Evolutionary conservation across 306 rosid genomes (phyloP).

Genomic region (Trifolium dubium): DNA sequence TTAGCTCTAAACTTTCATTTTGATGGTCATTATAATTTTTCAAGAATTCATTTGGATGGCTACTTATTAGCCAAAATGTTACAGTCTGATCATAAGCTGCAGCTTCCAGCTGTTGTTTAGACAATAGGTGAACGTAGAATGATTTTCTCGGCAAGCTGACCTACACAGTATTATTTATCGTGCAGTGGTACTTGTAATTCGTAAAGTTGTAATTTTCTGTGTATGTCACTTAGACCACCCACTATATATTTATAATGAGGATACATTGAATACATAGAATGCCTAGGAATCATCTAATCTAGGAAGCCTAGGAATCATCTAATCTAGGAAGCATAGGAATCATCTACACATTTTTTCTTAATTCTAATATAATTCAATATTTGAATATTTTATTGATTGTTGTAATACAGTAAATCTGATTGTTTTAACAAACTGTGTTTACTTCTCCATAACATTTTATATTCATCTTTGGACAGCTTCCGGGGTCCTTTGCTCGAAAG

Average conservation of each 20-base stretch:
- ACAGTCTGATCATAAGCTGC: conserved; percentile 20
- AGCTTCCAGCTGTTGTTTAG: not conserved
- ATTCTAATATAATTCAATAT: not conserved
- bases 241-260: too few species aligned
- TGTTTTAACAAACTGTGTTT: conserved; percentile 11
- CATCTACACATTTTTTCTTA: too few species aligned
- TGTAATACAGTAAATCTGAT: conserved; percentile 21
- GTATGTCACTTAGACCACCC: too few species aligned
- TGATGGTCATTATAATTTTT: not conserved
- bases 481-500: conserved; percentile 66
- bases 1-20: not conserved
- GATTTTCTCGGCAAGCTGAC: not conserved
- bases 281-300: too few species aligned
- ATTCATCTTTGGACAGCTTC: conserved; percentile 54
- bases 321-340: too few species aligned
- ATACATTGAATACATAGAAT: too few species aligned
- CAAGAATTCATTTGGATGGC: conserved; percentile 13
- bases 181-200: not conserved
- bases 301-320: too few species aligned
- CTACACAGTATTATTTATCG: conserved; percentile 15
- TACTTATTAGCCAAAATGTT: conserved; percentile 32
- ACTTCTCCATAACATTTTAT: conserved; percentile 34
- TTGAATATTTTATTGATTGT: conserved; percentile 19
- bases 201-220: too few species aligned
- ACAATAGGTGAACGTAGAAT: conserved; percentile 6